Evolutionary conservation across 2,329 filamentous ascomycete species (phyloP).

Genomic region (Capronia americana): DNA sequence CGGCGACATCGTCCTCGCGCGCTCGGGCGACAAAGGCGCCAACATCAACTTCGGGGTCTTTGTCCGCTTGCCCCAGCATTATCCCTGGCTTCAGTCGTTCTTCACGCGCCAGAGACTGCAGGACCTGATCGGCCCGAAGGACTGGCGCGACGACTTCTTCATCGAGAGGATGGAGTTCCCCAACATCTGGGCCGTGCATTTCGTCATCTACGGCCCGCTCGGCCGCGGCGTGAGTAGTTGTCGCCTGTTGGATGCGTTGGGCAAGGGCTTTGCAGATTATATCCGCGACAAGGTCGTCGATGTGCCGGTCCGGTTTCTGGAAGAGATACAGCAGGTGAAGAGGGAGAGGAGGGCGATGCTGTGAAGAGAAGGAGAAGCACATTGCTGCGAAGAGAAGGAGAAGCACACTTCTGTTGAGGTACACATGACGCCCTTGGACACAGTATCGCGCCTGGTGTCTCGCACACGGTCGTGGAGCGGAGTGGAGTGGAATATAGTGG

Average conservation of each 20-base stretch:
- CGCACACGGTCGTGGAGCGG: too few relatives aligned
- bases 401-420: too few relatives aligned
- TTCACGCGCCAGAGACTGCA: conserved; percentile 50
- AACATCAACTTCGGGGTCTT: conserved; percentile 54
- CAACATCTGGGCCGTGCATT: conserved; percentile 56
- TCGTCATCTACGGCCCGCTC: conserved; percentile 57
- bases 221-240: conserved; percentile 58
- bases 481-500: too few relatives aligned
- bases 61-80: conserved; percentile 40
- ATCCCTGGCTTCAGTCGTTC: conserved; percentile 49
- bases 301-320: conserved; percentile 43
- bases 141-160: conserved; percentile 52
- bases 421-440: too few relatives aligned
- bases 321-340: conserved; percentile 31
- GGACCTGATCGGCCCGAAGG: conserved; percentile 50
- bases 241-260: conserved; percentile 56
- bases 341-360: conserved; percentile 32
- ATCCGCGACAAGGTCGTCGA: conserved; percentile 54
- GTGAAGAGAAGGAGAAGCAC: conserved; percentile 18
- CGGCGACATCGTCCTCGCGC: conserved; percentile 53
- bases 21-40: conserved; percentile 52
- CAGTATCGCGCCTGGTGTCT: too few relatives aligned
- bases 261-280: conserved; percentile 62
- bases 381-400: too few relatives aligned
- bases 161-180: conserved; percentile 59